These are phyloP conservation scores for Vitellaria paradoxa DNA, from an alignment of 179 eudicot species.

Conservation along the genomic window DNA sequence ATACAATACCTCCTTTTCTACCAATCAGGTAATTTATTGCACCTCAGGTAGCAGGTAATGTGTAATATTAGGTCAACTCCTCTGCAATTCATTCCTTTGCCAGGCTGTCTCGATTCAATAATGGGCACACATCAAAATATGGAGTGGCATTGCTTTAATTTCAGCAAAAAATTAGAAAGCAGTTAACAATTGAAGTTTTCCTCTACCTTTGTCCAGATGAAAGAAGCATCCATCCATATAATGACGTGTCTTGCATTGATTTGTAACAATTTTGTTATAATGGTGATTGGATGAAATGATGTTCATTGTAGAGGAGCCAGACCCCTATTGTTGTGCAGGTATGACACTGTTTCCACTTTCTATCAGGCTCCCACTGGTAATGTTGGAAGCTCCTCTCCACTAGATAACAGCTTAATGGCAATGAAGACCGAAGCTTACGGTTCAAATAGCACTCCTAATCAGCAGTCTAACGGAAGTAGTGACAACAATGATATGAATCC, in stretches of 20 bases:
- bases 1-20: constrained; percentile 27
- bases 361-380: constrained; percentile 19
- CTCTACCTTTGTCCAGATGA: constrained; percentile 1
- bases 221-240: not conserved
- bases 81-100: not conserved
- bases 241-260: constrained; percentile 2
- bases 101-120: not conserved
- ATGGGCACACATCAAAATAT: not conserved
- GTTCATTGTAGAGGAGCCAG: constrained; percentile 8
- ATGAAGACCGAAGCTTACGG: constrained; percentile 22
- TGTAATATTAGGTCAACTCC: constrained; percentile 3
- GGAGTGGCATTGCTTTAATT: not conserved
- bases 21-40: constrained; percentile 15
- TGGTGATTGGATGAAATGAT: not conserved
- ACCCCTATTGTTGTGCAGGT: not conserved
- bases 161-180: not conserved
- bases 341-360: not conserved
- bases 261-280: not conserved
- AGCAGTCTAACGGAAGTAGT: constrained; percentile 26
- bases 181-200: not conserved
- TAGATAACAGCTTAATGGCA: constrained; percentile 21
- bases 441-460: constrained; percentile 29
- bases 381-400: constrained; percentile 23
- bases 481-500: constrained; percentile 22
- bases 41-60: not conserved